Evolutionary conservation across 1,284 basidiomycete species (phyloP).

Genomic region (Volvariella volvacea): DNA sequence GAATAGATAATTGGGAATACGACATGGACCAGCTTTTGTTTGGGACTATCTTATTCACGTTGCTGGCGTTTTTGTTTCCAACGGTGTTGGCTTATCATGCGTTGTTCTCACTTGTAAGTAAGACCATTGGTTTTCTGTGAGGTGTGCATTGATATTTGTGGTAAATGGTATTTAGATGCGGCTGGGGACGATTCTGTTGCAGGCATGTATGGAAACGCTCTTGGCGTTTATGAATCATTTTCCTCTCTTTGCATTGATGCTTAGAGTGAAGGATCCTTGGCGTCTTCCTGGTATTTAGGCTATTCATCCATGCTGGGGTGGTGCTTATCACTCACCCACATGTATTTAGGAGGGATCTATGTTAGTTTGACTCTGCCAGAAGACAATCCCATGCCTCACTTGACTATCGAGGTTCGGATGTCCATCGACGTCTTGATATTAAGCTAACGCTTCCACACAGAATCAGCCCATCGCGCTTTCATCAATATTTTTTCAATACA

Average conservation of each 20-base stretch:
- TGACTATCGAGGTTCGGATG: slow-evolving; percentile 22
- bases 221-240: slow-evolving; percentile 85
- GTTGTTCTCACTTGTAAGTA: slow-evolving; percentile 73
- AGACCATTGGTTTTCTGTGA: slow-evolving; percentile 9
- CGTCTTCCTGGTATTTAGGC: slow-evolving; percentile 63
- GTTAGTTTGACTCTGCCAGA: slow-evolving; percentile 15
- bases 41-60: slow-evolving; percentile 92
- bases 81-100: slow-evolving; percentile 85
- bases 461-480: slow-evolving; percentile 37
- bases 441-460: slow-evolving; percentile 15
- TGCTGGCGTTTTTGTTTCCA: slow-evolving; percentile 86
- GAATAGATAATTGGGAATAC: slow-evolving; percentile 86
- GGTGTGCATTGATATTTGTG: neutral
- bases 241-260: slow-evolving; percentile 83
- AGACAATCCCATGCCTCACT: slow-evolving; percentile 8
- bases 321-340: neutral
- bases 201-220: slow-evolving; percentile 56
- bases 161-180: slow-evolving; percentile 52
- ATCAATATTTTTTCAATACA: slow-evolving; percentile 42
- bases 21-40: slow-evolving; percentile 92
- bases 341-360: slow-evolving; percentile 27
- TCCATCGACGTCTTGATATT: slow-evolving; percentile 7
- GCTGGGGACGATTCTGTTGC: slow-evolving; percentile 48
- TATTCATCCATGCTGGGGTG: slow-evolving; percentile 6
- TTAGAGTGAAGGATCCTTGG: slow-evolving; percentile 81